Percentiles rank a stretch among this genome's conserved stretches.
These are phyloP conservation scores for Tarenaya hassleriana DNA, from an alignment of 345 rosid genomes.

Conservation along the genomic window DNA sequence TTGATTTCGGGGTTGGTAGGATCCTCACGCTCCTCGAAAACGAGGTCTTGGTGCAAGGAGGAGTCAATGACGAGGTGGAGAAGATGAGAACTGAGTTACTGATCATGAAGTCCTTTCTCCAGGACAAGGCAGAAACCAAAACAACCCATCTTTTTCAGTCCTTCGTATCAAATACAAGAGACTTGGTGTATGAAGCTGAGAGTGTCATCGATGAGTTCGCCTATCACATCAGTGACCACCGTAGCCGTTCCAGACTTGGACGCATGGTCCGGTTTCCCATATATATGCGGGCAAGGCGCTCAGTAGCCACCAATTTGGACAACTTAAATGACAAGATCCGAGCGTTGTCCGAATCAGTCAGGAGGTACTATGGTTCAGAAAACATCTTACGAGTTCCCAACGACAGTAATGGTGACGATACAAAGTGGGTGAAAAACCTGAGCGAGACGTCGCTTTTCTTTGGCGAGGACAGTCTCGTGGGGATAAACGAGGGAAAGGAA, in stretches of 20 bases:
- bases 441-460: slow-evolving; percentile 30
- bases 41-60: slow-evolving; percentile 27
- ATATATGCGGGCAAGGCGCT: slow-evolving; percentile 24
- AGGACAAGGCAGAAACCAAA: slow-evolving; percentile 17
- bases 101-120: slow-evolving; percentile 34
- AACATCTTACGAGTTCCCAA: background rate
- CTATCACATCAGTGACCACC: slow-evolving; percentile 23
- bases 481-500: slow-evolving; percentile 27
- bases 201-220: slow-evolving; percentile 34
- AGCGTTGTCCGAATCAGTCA: slow-evolving; percentile 27
- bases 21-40: slow-evolving; percentile 25
- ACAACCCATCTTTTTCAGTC: slow-evolving; percentile 19
- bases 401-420: slow-evolving; percentile 6
- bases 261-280: slow-evolving; percentile 22
- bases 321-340: slow-evolving; percentile 23
- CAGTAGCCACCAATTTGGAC: slow-evolving; percentile 26
- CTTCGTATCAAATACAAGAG: slow-evolving; percentile 26
- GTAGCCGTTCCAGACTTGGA: background rate
- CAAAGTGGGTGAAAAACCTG: slow-evolving; percentile 16
- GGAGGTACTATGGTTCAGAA: slow-evolving; percentile 22
- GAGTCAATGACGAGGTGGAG: slow-evolving; percentile 24
- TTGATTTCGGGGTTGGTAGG: slow-evolving; percentile 24
- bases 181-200: slow-evolving; percentile 31
- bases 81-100: slow-evolving; percentile 30
- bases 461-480: slow-evolving; percentile 34